phyloP scores from a whole-genome alignment of 176 grass and related monocot species.

The Raddia guianensis region DNA sequence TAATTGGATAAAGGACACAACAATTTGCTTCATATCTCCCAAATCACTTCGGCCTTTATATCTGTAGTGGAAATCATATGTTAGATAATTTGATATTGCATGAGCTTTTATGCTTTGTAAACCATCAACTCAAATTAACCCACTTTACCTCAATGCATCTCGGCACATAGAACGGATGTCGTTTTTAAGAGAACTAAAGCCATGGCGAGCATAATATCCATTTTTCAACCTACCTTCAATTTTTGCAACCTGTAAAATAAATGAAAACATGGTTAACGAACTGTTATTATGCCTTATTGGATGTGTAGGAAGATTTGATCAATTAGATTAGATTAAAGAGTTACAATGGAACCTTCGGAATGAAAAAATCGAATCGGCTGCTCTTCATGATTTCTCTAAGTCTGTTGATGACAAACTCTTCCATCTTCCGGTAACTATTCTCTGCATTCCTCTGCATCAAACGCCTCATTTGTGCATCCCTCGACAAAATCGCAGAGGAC shows the following conservation, averaged over 20 bases:
- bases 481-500: slow-evolving; percentile 80
- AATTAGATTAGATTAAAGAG: slow-evolving; percentile 29
- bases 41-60: slow-evolving; percentile 69
- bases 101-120: slow-evolving; percentile 29
- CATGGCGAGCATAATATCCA: slow-evolving; percentile 92
- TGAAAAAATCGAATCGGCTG: slow-evolving; percentile 83
- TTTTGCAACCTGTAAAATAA: slow-evolving; percentile 78
- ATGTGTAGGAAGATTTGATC: background rate
- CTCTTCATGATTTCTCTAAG: slow-evolving; percentile 90
- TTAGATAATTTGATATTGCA: slow-evolving; percentile 45
- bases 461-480: slow-evolving; percentile 97
- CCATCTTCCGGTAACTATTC: slow-evolving; percentile 79
- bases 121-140: slow-evolving; percentile 26
- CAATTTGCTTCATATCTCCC: slow-evolving; percentile 89
- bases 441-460: slow-evolving; percentile 91
- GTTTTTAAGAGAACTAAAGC: slow-evolving; percentile 84
- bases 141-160: slow-evolving; percentile 89
- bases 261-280: slow-evolving; percentile 20
- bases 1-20: slow-evolving; percentile 90
- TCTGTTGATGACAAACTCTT: slow-evolving; percentile 75
- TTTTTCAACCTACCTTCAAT: slow-evolving; percentile 89
- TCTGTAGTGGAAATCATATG: slow-evolving; percentile 51
- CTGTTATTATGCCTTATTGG: background rate
- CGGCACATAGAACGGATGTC: slow-evolving; percentile 96
- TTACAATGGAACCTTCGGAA: slow-evolving; percentile 62